Base-by-base conservation (phyloP, 441 rosid genomes). In the Melastoma candidum region DNA sequence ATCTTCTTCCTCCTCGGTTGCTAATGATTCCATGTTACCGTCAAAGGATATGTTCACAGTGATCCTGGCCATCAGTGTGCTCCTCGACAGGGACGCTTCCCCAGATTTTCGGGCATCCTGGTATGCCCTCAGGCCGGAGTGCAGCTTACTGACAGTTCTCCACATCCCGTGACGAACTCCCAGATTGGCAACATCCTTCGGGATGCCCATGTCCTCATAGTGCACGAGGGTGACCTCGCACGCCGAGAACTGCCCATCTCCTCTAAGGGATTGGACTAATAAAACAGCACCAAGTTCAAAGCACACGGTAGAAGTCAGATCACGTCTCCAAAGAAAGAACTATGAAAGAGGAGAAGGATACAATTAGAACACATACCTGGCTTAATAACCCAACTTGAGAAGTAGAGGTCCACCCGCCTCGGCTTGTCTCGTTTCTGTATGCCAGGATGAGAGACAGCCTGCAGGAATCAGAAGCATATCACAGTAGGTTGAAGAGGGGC, bases 121-220 rank as follows among this genome's bases (percentile, higher is more conserved):
- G 72, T 87, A 90, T 0, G 79, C 87, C 66, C 95, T 80, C 75
- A 90, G 64, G 25, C 95, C 95, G 0, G 86, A 74, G 64, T 87
- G 87, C 52, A 87, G 62, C 69, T 85, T 90, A 72, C 81, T 90
- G 53, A 85, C 78, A 0, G 95, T 82, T 65, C 96, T 96, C 98
- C 96, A 87, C 96, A 87, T 87, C 49, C 93, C 98, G 62, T 90
- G 98, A 11, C 98, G 90, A 44, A 90, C 69, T 26, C 90, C 98
- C 74, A 90, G 54, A 73, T 87, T 90, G 0, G 96, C 98, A 47
- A 90, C 96, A n/a, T 90, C 98, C 80, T 79, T 87, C 36, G 98
- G 98, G 66, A 90, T 87, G 12, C 96, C 96, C 96, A 90, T 85
- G 68, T 90, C 98, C 73, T 90, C 98, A 4, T 71, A 77, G 58